phyloP scores from a whole-genome alignment of 2,329 filamentous ascomycete species.

The Fusarium tjaetaba region DNA sequence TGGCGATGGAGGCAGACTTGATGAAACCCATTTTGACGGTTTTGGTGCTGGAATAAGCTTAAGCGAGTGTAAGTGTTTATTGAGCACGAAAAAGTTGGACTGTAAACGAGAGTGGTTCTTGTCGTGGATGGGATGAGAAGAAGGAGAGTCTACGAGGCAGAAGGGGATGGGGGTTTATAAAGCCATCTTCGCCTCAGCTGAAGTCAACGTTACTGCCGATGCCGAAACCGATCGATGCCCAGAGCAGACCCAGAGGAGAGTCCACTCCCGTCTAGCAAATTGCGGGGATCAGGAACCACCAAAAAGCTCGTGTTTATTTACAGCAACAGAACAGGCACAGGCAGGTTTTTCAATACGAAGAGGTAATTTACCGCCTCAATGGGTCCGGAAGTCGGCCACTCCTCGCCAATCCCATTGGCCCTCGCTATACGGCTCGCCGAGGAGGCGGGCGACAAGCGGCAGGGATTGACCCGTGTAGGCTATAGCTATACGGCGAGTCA shows the following conservation, averaged over 20 bases:
- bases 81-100: not conserved
- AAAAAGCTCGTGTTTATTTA: conserved; percentile 27
- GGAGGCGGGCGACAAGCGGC: not conserved
- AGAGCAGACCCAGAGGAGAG: not conserved
- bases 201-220: not conserved
- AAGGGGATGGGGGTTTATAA: conserved; percentile 6
- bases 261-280: not conserved
- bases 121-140: conserved; percentile 18
- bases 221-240: conserved; percentile 11
- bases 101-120: conserved; percentile 15
- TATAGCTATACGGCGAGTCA: not conserved
- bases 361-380: conserved; percentile 8
- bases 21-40: conserved; percentile 37
- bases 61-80: not conserved
- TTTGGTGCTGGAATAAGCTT: conserved; percentile 7
- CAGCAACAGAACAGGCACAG: conserved; percentile 11
- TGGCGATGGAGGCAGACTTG: conserved; percentile 30
- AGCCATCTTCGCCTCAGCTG: not conserved
- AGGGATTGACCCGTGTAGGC: not conserved
- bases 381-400: conserved; percentile 13
- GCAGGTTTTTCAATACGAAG: conserved; percentile 21
- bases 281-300: conserved; percentile 7
- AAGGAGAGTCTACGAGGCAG: not conserved
- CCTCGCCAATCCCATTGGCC: not conserved
- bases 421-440: not conserved